Percentiles rank a stretch among this genome's conserved stretches.
Evolutionary conservation across 1,284 basidiomycete genomes (phyloP).

Genomic region (Grifola frondosa): DNA sequence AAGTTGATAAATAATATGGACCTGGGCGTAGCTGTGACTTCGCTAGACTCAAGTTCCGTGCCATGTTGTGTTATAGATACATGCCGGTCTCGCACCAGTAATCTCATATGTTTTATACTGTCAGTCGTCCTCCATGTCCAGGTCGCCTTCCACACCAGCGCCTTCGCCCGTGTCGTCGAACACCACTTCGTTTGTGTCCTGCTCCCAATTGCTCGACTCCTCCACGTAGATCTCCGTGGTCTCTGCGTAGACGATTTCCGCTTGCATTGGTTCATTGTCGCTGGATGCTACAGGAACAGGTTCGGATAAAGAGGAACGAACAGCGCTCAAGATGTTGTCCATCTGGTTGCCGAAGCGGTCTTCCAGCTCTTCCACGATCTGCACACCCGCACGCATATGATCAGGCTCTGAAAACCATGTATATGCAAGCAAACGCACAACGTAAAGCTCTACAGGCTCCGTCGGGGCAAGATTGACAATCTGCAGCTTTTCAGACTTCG

Average conservation of each 20-base stretch:
- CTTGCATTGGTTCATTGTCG: conserved; percentile 5
- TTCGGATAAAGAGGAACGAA: conserved; percentile 51
- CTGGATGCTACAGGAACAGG: conserved; percentile 7
- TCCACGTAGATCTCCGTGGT: conserved; percentile 28
- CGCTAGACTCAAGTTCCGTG: conserved; percentile 10
- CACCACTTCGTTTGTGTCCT: conserved; percentile 42
- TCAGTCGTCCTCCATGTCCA: conserved; percentile 67
- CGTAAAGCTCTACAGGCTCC: conserved; percentile 84
- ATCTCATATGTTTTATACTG: background rate
- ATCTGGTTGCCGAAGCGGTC: conserved; percentile 75
- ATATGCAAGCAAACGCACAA: conserved; percentile 61
- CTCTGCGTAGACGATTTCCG: conserved; percentile 18
- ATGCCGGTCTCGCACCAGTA: conserved; percentile 3
- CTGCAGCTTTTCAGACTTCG: conserved; percentile 90
- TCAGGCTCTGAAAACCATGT: background rate
- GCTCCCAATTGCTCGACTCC: conserved; percentile 36
- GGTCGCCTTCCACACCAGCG: conserved; percentile 66
- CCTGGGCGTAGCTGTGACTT: conserved; percentile 12
- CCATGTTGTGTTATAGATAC: conserved; percentile 25
- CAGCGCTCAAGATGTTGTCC: conserved; percentile 63
- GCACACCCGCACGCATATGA: background rate
- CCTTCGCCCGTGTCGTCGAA: conserved; percentile 72
- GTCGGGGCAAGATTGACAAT: conserved; percentile 86
- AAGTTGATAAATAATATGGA: conserved; percentile 15
- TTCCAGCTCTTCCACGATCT: conserved; percentile 92